Evolutionary conservation across 768 basidiomycete genomes (phyloP).

Genomic region (Hericium erinaceus): DNA sequence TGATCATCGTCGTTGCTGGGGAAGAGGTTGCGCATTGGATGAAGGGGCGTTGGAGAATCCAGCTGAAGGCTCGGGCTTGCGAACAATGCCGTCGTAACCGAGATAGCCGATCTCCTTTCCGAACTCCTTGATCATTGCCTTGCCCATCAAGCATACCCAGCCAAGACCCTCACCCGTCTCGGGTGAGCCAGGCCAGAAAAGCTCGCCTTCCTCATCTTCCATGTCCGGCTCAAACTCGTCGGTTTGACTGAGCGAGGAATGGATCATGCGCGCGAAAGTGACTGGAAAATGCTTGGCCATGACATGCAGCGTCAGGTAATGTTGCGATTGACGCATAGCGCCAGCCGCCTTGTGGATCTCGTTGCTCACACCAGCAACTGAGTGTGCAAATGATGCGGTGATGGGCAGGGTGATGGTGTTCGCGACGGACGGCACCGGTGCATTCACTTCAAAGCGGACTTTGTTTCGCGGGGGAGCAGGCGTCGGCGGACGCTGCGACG

Average conservation of each 20-base stretch:
- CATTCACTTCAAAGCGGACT: slow-evolving; percentile 11
- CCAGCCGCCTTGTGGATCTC: slow-evolving; percentile 29
- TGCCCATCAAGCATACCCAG: slow-evolving; percentile 84
- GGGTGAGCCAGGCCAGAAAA: slow-evolving; percentile 76
- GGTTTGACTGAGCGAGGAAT: slow-evolving; percentile 46
- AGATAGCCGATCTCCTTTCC: slow-evolving; percentile 67
- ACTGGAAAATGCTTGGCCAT: slow-evolving; percentile 65
- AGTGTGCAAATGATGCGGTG: slow-evolving; percentile 13
- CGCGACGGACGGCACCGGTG: slow-evolving; percentile 13
- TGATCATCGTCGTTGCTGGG: slow-evolving; percentile 8
- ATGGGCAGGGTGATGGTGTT: slow-evolving; percentile 15
- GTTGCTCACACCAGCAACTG: slow-evolving; percentile 29
- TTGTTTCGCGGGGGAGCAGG: slow-evolving; percentile 19
- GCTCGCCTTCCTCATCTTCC: slow-evolving; percentile 78
- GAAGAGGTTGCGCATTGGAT: neutral
- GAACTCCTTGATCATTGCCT: slow-evolving; percentile 78
- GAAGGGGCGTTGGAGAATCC: neutral
- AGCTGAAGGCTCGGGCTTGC: slow-evolving; percentile 41
- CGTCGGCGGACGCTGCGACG: slow-evolving; percentile 16
- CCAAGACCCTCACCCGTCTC: slow-evolving; percentile 71
- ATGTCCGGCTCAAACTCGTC: slow-evolving; percentile 79
- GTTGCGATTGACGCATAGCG: slow-evolving; percentile 25
- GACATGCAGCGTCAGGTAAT: slow-evolving; percentile 52
- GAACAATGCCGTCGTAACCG: slow-evolving; percentile 64
- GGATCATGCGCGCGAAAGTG: slow-evolving; percentile 67